These are phyloP conservation scores for Diaporthe vaccinii DNA, from an alignment of 2,329 filamentous ascomycete genomes.

Conservation along the genomic window DNA sequence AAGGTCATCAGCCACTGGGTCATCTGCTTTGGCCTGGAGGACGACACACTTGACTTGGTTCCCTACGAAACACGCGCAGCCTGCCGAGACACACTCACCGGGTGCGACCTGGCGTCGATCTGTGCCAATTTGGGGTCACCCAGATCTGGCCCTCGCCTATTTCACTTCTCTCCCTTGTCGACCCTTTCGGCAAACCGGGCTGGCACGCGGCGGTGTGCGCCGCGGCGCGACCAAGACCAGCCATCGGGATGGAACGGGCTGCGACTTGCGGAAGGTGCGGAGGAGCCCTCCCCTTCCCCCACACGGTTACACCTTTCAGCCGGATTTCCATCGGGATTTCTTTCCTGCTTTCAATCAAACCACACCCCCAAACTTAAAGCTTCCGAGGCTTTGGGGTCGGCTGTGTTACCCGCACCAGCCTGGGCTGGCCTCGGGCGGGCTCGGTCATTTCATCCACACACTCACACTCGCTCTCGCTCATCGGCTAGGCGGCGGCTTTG, in stretches of 20 bases:
- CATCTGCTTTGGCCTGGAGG: constrained; percentile 1
- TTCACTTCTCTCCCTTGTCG: background rate
- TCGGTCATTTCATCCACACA: background rate
- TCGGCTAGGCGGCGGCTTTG: constrained; percentile 3
- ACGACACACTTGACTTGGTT: constrained; percentile 11
- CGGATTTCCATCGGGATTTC: constrained; percentile 34
- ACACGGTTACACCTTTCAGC: constrained; percentile 24
- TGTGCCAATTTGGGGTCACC: constrained; percentile 10
- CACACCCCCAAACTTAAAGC: background rate
- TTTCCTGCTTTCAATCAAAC: background rate
- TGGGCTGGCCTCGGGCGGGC: constrained; percentile 5
- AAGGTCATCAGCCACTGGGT: constrained; percentile 7
- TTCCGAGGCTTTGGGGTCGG: constrained; percentile 25
- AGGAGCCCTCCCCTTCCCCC: background rate
- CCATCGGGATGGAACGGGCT: constrained; percentile 29
- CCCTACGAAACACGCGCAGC: constrained; percentile 31
- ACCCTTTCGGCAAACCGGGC: constrained; percentile 14
- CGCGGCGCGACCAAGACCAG: constrained; percentile 27
- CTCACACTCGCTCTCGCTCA: constrained; percentile 6
- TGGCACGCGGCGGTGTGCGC: constrained; percentile 27
- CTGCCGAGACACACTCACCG: constrained; percentile 34
- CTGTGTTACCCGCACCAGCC: constrained; percentile 21
- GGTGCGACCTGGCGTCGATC: constrained; percentile 36
- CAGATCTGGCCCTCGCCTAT: constrained; percentile 28
- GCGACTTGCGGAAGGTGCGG: constrained; percentile 33